Evolutionary conservation across 2,329 filamentous ascomycete genomes (phyloP), one percentile per base, ranked within the genome.

Genomic region (Pyrenophora graminea): DNA sequence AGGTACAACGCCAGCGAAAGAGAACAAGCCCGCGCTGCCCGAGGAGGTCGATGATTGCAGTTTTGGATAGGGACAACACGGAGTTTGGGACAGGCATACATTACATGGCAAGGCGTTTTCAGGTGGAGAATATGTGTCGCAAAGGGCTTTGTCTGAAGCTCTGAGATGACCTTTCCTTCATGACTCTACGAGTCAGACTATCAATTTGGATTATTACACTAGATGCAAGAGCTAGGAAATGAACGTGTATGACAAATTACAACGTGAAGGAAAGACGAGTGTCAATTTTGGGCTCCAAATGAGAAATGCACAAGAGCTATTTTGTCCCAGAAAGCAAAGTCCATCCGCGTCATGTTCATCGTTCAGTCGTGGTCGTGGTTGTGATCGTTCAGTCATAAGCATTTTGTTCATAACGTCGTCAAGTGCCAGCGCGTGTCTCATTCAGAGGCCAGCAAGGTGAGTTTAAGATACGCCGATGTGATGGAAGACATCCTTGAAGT

Each of bases 1-100:
- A 71, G 68, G 48, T 71, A 71, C 56, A 72, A 72, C 46, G 69
- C 69, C 23, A 67, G 63, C 53, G 69, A 72, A 62, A 53, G 69
- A 51, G 69, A 72, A 51, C 66, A 69, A 39, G 62, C 63, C 32
- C 58, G 68, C 47, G 68, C 68, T 33, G 61, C 67, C 42, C 55
- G 67, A 27, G 55, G 51, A 17, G 62, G 58, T 37, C 51, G 63
- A 51, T 66, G 50, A 47, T 51, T 39, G 21, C 39, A 51, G 25
- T 43, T 25, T 31, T 40, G 15, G 21, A 27, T 44, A 53, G n/a
- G 46, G 39, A 43, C 15, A 44, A 51, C 19, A 43, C 50, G 44
- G 58, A 53, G 50, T 53, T 53, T 53, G 48, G 55, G 53, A 44
- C 45, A 33, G 49, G 41, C 43, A 51, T 43, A 54, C 60, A 58